Evolutionary conservation across 495 filamentous ascomycete species (phyloP), one percentile per base, ranked within the genome.

Genomic region (Chaetomidium leptoderma): DNA sequence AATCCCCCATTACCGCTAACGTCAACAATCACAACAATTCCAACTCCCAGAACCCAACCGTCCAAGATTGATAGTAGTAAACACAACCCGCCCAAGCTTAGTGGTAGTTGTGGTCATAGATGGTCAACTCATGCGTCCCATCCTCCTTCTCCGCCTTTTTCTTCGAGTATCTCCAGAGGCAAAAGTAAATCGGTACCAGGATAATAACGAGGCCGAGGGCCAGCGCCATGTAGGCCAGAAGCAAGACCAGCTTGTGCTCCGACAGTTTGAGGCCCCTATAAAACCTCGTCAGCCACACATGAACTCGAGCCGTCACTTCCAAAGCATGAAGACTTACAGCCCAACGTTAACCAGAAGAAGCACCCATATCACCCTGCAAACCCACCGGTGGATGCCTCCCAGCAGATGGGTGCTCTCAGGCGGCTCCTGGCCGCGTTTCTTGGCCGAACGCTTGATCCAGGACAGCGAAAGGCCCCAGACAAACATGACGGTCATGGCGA

Each of bases 391-490:
- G 3, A 62, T 27, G 23, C 44, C 50, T 2, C 44, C 55, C 54
- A 63, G 19, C 53, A 61, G 6, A 1, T 10, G 10, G 39, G 30
- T 48, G 27, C 40, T 32, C 57, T 58, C 33, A 6, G 60, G 53
- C 29, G 52, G 49, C 17, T 53, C 60, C 53, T 76, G 72, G 0
- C 78, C 80, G 3, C 73, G 61, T 27, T 69, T 62, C 58, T 74
- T 67, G 13, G 71, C 73, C 45, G 71, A 59, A 46, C 73, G 76
- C 69, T 72, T 83, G 45, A 75, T 63, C 30, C 72, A 70, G 56
- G 82, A 78, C 61, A 83, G 72, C 33, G 72, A 55, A 56, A 77
- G 70, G 21, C 78, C 79, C 47, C 83, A 71, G 7, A 61, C 57
- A 42, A 78, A 74, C 65, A 84, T 78, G 24, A 66, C 58, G 44